These are phyloP conservation scores for Canavalia ensiformis DNA, from an alignment of 306 rosid species.

Conservation along the genomic window DNA sequence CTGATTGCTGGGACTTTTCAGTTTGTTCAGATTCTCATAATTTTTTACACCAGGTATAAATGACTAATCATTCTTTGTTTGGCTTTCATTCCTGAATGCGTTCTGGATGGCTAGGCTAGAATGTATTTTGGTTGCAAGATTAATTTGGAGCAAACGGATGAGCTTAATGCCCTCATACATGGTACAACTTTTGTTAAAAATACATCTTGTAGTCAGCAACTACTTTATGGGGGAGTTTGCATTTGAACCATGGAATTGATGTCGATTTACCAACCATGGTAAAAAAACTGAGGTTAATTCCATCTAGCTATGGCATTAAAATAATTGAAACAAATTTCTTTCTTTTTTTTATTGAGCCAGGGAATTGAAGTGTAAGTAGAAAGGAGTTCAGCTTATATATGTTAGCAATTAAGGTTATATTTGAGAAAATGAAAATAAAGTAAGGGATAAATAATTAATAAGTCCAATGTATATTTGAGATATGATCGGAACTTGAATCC, in stretches of 20 bases:
- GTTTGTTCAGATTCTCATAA: conserved; percentile 9
- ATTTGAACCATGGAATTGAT: conserved; percentile 3
- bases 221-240: background rate
- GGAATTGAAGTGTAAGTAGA: no score
- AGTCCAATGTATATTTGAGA: conserved; percentile 60
- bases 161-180: no score
- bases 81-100: background rate
- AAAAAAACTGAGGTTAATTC: background rate
- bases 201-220: background rate
- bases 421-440: background rate
- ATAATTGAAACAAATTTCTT: background rate
- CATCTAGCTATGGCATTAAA: background rate
- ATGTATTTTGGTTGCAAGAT: background rate
- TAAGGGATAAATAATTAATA: background rate
- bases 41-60: conserved; percentile 36
- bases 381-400: no score
- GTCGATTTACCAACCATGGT: background rate
- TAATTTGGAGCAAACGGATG: background rate
- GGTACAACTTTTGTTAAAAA: background rate
- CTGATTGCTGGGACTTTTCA: background rate
- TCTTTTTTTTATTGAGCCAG: background rate
- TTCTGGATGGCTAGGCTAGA: conserved; percentile 6
- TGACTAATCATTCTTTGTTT: conserved; percentile 35
- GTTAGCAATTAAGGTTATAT: background rate
- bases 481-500: conserved; percentile 53